A percentile compares a stretch with the other conserved stretches of the same genome.
Conservation (phyloP, 192 early-diverging fungal species). For the Thamnidium elegans region DNA sequence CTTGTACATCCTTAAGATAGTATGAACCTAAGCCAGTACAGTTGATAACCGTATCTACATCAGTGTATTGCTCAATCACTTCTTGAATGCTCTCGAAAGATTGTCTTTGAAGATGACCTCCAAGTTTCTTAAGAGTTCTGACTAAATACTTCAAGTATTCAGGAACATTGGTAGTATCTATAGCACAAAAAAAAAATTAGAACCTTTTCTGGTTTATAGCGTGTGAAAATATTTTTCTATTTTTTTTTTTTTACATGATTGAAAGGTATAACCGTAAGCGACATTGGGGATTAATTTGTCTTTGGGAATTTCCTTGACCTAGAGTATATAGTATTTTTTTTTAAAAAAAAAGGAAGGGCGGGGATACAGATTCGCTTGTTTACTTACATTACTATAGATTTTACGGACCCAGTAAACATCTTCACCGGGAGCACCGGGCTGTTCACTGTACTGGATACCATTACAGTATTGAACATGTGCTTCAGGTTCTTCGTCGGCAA, state of each 20-base stretch:
- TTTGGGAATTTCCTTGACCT: slow-evolving; percentile 21
- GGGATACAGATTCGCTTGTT: background rate
- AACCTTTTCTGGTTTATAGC: too few species aligned
- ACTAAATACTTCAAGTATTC: slow-evolving; percentile 68
- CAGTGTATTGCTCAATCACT: slow-evolving; percentile 39
- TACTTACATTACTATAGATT: slow-evolving; percentile 44
- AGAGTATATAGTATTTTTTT: background rate
- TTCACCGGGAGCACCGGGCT: slow-evolving; percentile 10
- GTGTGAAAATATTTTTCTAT: background rate
- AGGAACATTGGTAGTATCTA: slow-evolving; percentile 63
- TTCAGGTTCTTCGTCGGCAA: slow-evolving; percentile 30
- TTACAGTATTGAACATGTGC: slow-evolving; percentile 37
- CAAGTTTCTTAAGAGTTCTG: slow-evolving; percentile 47
- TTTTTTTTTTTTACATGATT: slow-evolving; percentile 19
- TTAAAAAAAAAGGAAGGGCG: background rate
- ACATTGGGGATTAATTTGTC: slow-evolving; percentile 9
- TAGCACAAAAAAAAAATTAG: too few species aligned
- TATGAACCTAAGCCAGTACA: slow-evolving; percentile 75
- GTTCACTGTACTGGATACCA: slow-evolving; percentile 40
- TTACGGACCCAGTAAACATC: slow-evolving; percentile 41
- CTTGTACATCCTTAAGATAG: slow-evolving; percentile 71
- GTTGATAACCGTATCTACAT: slow-evolving; percentile 61
- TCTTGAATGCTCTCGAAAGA: slow-evolving; percentile 48
- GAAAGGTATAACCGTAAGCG: slow-evolving; percentile 28
- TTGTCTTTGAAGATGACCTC: slow-evolving; percentile 48